Conservation (phyloP, 2,329 filamentous ascomycete genomes). For the Blastomyces percursus region DNA sequence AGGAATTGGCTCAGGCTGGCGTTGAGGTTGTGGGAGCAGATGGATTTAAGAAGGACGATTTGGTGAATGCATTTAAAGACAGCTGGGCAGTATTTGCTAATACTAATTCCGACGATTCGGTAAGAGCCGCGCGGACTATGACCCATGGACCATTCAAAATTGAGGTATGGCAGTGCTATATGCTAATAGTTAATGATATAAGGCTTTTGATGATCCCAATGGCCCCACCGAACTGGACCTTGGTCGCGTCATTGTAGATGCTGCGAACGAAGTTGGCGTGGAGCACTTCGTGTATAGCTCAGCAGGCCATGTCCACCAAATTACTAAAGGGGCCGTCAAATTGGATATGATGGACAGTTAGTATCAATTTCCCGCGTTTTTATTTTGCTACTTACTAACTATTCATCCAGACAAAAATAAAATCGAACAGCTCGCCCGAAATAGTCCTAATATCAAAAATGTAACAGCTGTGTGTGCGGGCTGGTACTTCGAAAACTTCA, state of each 20-base stretch:
- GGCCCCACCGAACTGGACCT: constrained; percentile 3
- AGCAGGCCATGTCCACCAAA: neutral
- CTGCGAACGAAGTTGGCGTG: neutral
- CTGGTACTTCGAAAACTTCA: constrained; percentile 6
- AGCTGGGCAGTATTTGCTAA: constrained; percentile 6
- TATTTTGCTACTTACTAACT: neutral
- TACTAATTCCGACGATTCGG: constrained; percentile 3
- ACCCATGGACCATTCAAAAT: neutral
- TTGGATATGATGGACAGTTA: constrained; percentile 6
- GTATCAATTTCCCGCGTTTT: neutral
- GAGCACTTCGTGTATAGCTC: constrained; percentile 6
- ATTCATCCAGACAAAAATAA: neutral
- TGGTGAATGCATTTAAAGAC: constrained; percentile 4
- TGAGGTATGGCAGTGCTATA: neutral
- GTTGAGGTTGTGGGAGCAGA: constrained; percentile 19
- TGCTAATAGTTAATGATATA: neutral
- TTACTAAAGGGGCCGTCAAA: constrained; percentile 1
- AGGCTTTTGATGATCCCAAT: constrained; percentile 5
- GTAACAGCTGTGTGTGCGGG: constrained; percentile 1
- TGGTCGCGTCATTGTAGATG: constrained; percentile 6
- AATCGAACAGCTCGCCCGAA: constrained; percentile 4
- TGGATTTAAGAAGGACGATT: constrained; percentile 3
- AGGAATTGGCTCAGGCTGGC: constrained; percentile 13
- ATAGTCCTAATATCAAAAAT: constrained; percentile 2
- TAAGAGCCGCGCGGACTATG: neutral